phyloP scores from a whole-genome alignment of 2,329 filamentous ascomycete genomes.

The Phaeoacremonium minimum region DNA sequence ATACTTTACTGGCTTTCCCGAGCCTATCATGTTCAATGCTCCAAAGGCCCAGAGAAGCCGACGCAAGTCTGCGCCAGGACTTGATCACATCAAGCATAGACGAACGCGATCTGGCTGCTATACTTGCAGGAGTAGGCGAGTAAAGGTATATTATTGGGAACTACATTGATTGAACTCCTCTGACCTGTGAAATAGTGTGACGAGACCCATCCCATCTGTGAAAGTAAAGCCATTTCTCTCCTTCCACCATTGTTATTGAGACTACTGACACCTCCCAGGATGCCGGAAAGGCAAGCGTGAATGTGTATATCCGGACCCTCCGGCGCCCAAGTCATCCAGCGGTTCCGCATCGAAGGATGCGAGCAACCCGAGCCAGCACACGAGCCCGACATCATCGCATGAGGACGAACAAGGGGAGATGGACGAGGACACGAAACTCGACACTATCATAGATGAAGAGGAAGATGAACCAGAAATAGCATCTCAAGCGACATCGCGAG shows the following conservation, averaged over 20 bases:
- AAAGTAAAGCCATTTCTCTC: conserved; percentile 47
- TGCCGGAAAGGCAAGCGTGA: conserved; percentile 90
- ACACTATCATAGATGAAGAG: conserved; percentile 52
- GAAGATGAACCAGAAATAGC: conserved; percentile 32
- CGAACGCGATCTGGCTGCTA: conserved; percentile 91
- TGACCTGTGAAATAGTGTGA: conserved; percentile 67
- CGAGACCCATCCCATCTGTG: conserved; percentile 81
- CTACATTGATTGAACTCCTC: conserved; percentile 3
- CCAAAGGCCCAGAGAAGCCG: conserved; percentile 44
- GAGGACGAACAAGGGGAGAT: conserved; percentile 47
- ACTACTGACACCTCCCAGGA: conserved; percentile 43
- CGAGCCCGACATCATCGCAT: conserved; percentile 50
- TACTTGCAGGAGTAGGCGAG: conserved; percentile 82
- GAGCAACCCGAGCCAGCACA: conserved; percentile 28
- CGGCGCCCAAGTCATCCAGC: conserved; percentile 35
- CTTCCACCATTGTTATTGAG: not conserved
- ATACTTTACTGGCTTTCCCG: conserved; percentile 46
- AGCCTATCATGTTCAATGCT: conserved; percentile 42
- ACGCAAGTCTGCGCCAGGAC: conserved; percentile 44
- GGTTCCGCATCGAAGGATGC: conserved; percentile 31
- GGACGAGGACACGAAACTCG: conserved; percentile 39
- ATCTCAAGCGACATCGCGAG: conserved; percentile 12
- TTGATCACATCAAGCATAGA: conserved; percentile 84
- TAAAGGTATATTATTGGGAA: conserved; percentile 54
- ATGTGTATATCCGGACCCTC: conserved; percentile 80